A percentile compares a stretch with the other conserved stretches of the same genome.
Conservation (phyloP, 352 stramenopile species). For the Pythium scleroteichum region DNA sequence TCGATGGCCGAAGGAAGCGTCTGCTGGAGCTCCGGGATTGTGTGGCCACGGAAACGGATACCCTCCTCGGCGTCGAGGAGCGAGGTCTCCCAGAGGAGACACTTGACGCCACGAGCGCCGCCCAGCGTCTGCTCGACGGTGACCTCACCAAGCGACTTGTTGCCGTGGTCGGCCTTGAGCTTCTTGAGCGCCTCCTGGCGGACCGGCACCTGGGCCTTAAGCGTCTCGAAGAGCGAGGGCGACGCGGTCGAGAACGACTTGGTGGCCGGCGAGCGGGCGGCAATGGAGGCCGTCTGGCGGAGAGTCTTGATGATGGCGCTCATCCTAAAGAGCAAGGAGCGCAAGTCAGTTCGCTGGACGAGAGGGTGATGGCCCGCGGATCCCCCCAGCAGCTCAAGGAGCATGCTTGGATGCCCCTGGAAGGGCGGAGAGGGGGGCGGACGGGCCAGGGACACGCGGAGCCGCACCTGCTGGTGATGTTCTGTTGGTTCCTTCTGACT, state of each 20-base stretch:
- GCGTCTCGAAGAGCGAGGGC: slow-evolving; percentile 73
- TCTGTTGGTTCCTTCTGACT: slow-evolving; percentile 29
- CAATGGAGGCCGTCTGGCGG: slow-evolving; percentile 44
- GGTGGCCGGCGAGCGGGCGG: slow-evolving; percentile 42
- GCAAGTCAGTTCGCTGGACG: slow-evolving; percentile 3
- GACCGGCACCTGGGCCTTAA: slow-evolving; percentile 89
- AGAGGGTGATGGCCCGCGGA: no score
- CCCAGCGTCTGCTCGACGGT: slow-evolving; percentile 97
- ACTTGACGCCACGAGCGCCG: slow-evolving; percentile 97
- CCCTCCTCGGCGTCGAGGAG: slow-evolving; percentile 95
- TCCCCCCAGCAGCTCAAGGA: no score
- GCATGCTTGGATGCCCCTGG: no score
- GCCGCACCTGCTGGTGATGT: slow-evolving; percentile 12
- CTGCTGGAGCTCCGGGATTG: slow-evolving; percentile 98
- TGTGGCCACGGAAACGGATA: slow-evolving; percentile 98
- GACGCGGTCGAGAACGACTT: slow-evolving; percentile 73
- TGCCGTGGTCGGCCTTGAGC: slow-evolving; percentile 93
- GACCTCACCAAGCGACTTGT: slow-evolving; percentile 92
- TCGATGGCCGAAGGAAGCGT: slow-evolving; percentile 91
- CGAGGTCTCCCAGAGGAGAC: slow-evolving; percentile 99
- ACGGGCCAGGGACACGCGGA: neutral
- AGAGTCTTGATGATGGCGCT: slow-evolving; percentile 74
- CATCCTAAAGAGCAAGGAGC: slow-evolving; percentile 37
- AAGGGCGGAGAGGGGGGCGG: neutral
- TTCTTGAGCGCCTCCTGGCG: slow-evolving; percentile 94